phyloP scores from a whole-genome alignment of 2,329 filamentous ascomycete species.

The Colletotrichum ledebouriae region DNA sequence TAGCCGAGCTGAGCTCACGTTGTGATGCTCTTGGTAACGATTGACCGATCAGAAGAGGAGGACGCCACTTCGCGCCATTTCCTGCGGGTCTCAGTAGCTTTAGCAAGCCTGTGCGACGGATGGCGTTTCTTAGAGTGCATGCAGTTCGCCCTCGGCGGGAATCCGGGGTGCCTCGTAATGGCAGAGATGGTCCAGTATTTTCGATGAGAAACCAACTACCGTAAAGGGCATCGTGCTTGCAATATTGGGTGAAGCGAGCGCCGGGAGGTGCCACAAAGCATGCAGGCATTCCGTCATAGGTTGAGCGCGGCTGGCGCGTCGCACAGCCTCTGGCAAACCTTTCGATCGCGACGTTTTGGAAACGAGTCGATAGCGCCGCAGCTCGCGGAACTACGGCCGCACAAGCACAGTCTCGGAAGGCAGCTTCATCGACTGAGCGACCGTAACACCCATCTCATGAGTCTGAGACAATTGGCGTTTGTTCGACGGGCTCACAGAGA shows the following conservation, averaged over 20 bases:
- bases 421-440: conserved; percentile 36
- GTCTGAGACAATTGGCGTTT: conserved; percentile 30
- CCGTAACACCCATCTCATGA: conserved; percentile 33
- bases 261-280: conserved; percentile 5
- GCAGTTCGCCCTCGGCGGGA: conserved; percentile 9
- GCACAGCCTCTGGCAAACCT: conserved; percentile 24
- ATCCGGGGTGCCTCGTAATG: not conserved
- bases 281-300: conserved; percentile 33
- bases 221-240: conserved; percentile 32
- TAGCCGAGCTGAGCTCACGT: conserved; percentile 7
- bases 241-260: conserved; percentile 24
- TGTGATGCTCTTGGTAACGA: conserved; percentile 2
- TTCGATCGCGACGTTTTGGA: conserved; percentile 17
- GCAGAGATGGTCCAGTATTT: conserved; percentile 10
- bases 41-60: conserved; percentile 5
- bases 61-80: conserved; percentile 24
- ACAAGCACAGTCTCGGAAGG: conserved; percentile 23
- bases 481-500: conserved; percentile 20
- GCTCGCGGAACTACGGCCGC: not conserved
- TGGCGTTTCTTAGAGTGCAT: conserved; percentile 21
- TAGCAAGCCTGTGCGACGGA: conserved; percentile 25
- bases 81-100: conserved; percentile 26
- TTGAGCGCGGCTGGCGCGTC: conserved; percentile 32
- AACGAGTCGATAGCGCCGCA: conserved; percentile 3
- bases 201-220: conserved; percentile 19